Evolutionary conservation across 192 early-diverging fungal species (phyloP).

Genomic region (Helicostylum pulchrum): DNA sequence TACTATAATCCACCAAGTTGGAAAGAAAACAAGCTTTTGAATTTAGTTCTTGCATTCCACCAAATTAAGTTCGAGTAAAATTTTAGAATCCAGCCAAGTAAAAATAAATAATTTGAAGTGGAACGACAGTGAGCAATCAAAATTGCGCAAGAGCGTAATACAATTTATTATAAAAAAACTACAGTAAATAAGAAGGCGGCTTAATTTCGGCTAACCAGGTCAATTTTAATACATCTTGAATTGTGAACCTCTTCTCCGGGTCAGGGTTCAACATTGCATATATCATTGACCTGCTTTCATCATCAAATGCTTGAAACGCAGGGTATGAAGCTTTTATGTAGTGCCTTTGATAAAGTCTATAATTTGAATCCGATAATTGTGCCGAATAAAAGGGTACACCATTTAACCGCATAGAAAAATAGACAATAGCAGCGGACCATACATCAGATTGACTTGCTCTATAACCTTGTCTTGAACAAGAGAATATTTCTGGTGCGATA

Average conservation of each 20-base stretch:
- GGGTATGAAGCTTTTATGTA: slow-evolving; percentile 2
- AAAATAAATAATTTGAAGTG: too few relatives aligned
- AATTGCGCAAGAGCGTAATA: background rate
- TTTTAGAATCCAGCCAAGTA: too few relatives aligned
- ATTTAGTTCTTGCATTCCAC: too few relatives aligned
- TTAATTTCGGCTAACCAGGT: slow-evolving; percentile 29
- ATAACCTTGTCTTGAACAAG: slow-evolving; percentile 62
- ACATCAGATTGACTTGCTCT: slow-evolving; percentile 86
- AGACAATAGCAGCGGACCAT: slow-evolving; percentile 91
- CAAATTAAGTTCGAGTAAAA: too few relatives aligned
- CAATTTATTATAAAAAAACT: background rate
- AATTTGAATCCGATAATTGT: slow-evolving; percentile 58
- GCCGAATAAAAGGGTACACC: slow-evolving; percentile 68
- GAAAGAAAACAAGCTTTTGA: too few relatives aligned
- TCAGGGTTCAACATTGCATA: slow-evolving; percentile 41
- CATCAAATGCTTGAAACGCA: slow-evolving; percentile 5
- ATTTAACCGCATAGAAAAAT: slow-evolving; percentile 74
- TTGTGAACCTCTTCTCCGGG: slow-evolving; percentile 39
- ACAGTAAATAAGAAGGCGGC: too few relatives aligned
- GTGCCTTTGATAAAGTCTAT: slow-evolving; percentile 24
- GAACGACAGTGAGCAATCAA: too few relatives aligned
- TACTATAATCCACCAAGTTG: too few relatives aligned
- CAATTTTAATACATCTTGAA: slow-evolving; percentile 24
- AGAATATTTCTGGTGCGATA: slow-evolving; percentile 90
- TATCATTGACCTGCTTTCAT: background rate